Conservation (phyloP, 2,329 filamentous ascomycete genomes). For the Trichophyton equinum region DNA sequence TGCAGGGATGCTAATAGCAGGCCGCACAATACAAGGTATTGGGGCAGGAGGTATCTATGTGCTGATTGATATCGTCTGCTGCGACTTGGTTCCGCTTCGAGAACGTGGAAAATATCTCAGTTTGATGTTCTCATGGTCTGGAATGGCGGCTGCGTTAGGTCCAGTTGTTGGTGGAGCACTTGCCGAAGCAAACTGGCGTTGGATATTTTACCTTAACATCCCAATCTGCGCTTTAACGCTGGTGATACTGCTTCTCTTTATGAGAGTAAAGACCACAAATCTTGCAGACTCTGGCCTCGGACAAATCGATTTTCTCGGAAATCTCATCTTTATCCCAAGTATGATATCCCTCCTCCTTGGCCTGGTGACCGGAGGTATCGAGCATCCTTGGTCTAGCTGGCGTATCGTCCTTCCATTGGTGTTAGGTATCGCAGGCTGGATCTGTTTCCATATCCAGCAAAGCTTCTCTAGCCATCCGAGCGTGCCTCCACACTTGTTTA, state of each 20-base stretch:
- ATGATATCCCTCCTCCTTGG: background rate
- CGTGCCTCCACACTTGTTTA: slow-evolving; percentile 16
- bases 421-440: background rate
- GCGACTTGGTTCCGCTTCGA: slow-evolving; percentile 39
- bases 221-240: slow-evolving; percentile 14
- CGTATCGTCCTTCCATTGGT: background rate
- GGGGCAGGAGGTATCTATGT: slow-evolving; percentile 39
- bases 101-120: slow-evolving; percentile 21
- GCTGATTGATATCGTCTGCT: slow-evolving; percentile 38
- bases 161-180: slow-evolving; percentile 19
- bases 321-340: background rate
- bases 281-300: slow-evolving; percentile 23
- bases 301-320: background rate
- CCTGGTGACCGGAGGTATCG: background rate
- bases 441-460: background rate
- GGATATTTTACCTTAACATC: slow-evolving; percentile 20
- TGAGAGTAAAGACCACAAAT: slow-evolving; percentile 26
- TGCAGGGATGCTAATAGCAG: slow-evolving; percentile 34
- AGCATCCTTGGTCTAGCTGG: background rate
- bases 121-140: slow-evolving; percentile 31
- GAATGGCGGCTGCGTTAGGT: slow-evolving; percentile 23
- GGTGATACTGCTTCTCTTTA: slow-evolving; percentile 27
- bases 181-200: slow-evolving; percentile 19
- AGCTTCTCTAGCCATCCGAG: background rate
- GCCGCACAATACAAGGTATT: slow-evolving; percentile 38